Conservation (phyloP, 2,329 filamentous ascomycete species). For the Magnaporthiopsis rhizophila region DNA sequence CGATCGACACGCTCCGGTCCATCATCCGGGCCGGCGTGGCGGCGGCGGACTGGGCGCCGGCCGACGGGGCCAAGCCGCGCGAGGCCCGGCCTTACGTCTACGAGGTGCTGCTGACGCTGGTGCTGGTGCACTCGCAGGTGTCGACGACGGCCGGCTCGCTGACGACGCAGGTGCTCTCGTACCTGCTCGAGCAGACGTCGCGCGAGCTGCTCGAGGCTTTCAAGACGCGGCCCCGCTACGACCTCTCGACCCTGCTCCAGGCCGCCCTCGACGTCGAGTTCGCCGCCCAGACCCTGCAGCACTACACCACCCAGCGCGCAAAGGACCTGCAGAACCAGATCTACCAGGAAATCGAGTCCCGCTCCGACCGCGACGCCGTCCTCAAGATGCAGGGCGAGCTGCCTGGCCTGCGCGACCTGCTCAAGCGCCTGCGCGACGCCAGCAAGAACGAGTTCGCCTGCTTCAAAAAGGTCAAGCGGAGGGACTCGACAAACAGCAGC, state of each 20-base stretch:
- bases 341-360: slow-evolving; percentile 75
- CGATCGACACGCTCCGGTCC: slow-evolving; percentile 57
- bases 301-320: slow-evolving; percentile 80
- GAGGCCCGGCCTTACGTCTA: slow-evolving; percentile 87
- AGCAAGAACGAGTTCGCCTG: slow-evolving; percentile 84
- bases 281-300: slow-evolving; percentile 82
- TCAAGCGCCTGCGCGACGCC: slow-evolving; percentile 76
- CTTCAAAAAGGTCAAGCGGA: slow-evolving; percentile 58
- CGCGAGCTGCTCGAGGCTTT: slow-evolving; percentile 77
- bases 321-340: slow-evolving; percentile 80
- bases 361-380: slow-evolving; percentile 82
- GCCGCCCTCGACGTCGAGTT: slow-evolving; percentile 97
- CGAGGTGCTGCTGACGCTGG: slow-evolving; percentile 72
- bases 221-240: slow-evolving; percentile 57
- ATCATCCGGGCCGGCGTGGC: slow-evolving; percentile 68
- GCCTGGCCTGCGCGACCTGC: slow-evolving; percentile 76
- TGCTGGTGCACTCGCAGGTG: slow-evolving; percentile 86
- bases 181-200: slow-evolving; percentile 77
- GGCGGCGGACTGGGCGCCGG: slow-evolving; percentile 62
- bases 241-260: slow-evolving; percentile 82
- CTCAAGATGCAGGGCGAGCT: slow-evolving; percentile 75
- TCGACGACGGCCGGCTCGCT: slow-evolving; percentile 71
- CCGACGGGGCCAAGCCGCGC: slow-evolving; percentile 47
- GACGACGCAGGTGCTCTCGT: slow-evolving; percentile 73
- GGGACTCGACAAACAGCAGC: slow-evolving; percentile 13